Base-by-base conservation (phyloP, 2,329 filamentous ascomycete genomes). In the Beauveria sp. region DNA sequence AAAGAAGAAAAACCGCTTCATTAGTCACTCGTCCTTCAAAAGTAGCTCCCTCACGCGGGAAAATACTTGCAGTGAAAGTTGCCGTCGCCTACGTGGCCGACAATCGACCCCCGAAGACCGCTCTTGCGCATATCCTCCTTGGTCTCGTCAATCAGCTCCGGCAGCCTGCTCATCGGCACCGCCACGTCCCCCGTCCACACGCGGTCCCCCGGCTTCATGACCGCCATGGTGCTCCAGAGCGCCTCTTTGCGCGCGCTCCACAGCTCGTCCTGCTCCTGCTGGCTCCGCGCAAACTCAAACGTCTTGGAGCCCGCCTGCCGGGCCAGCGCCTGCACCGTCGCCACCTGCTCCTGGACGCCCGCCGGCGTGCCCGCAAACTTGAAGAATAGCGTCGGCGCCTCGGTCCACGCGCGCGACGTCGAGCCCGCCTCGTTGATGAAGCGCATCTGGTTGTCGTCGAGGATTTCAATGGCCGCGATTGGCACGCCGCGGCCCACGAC, bases 131-230 rank as follows among this genome's bases (percentile, higher is more conserved):
- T 71, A 22, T 77, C 74, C 62, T 73, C 72, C 71, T 79, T 79
- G 1, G 90, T 92, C 73, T 88, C 83, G 73, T 92, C 89, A 66
- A 93, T 91, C 63, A 93, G 85, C 65, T 88, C 83, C 3, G 90
- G 84, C 67, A 95, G 73, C 64, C 82, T 79, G 65, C 85, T 89
- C 72, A 95, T 87, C 16, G 91, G 91, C 60, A 96, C 91, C 0
- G 91, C 91, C 12, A 95, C 91, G 69, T 96, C 91, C 1, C 89
- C 90, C 0, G 90, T 93, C 90, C 90, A 95, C 3, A 95, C 88
- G 60, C 84, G 85, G 66, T 93, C 87, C n/a, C 80, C 83, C 50
- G 71, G 83, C 76, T 74, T 84, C 76, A 74, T 84, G 69, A 87
- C 79, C 0, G 89, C 84, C 79, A 91, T 87, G 62, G 89, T 87